Evolutionary conservation across 495 filamentous ascomycete species (phyloP).

Genomic region (Penicillium verhagenii): DNA sequence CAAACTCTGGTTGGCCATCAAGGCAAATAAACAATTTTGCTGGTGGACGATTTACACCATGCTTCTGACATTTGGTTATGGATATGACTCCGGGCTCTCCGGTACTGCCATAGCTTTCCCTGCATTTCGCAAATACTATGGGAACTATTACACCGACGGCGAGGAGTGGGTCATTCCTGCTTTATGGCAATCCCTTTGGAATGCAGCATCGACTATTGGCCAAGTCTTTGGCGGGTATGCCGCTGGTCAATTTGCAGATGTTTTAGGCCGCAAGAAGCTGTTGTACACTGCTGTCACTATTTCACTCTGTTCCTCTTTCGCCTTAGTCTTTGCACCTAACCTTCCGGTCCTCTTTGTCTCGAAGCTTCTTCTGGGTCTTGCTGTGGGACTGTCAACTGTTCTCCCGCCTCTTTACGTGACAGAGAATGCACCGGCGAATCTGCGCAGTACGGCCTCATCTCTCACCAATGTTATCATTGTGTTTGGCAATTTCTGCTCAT

Average conservation of each 20-base stretch:
- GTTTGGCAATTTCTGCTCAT: conserved; percentile 11
- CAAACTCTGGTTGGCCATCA: conserved; percentile 6
- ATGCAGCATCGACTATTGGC: conserved; percentile 14
- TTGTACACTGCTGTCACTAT: conserved; percentile 9
- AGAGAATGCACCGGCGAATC: conserved; percentile 13
- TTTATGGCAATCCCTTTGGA: conserved; percentile 16
- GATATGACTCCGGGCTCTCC: conserved; percentile 11
- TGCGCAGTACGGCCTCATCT: conserved; percentile 12
- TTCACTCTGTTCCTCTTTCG: conserved; percentile 11
- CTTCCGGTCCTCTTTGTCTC: conserved; percentile 12
- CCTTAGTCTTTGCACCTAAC: conserved; percentile 11
- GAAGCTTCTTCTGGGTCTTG: conserved; percentile 13
- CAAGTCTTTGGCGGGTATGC: conserved; percentile 16
- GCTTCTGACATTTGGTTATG: conserved; percentile 15
- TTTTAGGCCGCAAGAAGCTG: conserved; percentile 7
- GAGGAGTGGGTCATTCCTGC: conserved; percentile 16
- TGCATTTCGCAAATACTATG: conserved; percentile 12
- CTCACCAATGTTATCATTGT: conserved; percentile 17
- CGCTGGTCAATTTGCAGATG: conserved; percentile 14
- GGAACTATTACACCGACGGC: conserved; percentile 11
- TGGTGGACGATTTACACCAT: conserved; percentile 14
- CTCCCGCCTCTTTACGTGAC: conserved; percentile 14
- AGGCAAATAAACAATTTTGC: conserved; percentile 8
- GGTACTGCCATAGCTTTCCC: conserved; percentile 14
- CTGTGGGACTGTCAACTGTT: conserved; percentile 13